A percentile compares a stretch with the other conserved stretches of the same genome.
Evolutionary conservation across 148 eudicot genomes (phyloP).

Genomic region (Vaccinium darrowii): DNA sequence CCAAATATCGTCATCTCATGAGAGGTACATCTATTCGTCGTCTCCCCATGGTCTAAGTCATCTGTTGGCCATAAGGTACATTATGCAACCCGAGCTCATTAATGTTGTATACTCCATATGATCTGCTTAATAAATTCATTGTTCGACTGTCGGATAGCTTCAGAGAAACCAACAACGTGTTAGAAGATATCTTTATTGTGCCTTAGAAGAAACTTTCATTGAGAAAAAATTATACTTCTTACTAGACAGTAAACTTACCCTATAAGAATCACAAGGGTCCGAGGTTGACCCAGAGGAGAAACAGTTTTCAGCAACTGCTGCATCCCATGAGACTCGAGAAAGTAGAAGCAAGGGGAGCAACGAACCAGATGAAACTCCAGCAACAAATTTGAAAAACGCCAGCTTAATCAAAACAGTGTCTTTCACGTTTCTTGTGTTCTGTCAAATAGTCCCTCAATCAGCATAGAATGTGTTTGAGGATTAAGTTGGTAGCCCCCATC

Average conservation of each 20-base stretch:
- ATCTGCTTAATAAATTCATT: conserved; percentile 82
- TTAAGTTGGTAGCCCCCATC: conserved; percentile 50
- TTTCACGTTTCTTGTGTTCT: conserved; percentile 23
- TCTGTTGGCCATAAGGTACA: conserved; percentile 59
- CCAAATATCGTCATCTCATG: conserved; percentile 94
- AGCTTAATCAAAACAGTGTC: not conserved
- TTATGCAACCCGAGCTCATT: conserved; percentile 87
- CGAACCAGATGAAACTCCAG: conserved; percentile 1
- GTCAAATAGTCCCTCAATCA: conserved; percentile 48
- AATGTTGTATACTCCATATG: conserved; percentile 86
- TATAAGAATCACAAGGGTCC: conserved; percentile 64
- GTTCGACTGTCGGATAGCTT: conserved; percentile 72
- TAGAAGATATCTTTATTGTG: conserved; percentile 1
- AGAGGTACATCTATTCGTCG: conserved; percentile 76
- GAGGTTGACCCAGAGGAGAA: conserved; percentile 55
- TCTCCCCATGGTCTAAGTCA: conserved; percentile 51
- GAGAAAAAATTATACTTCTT: not conserved
- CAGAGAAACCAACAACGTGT: conserved; percentile 13
- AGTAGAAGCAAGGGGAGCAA: no score
- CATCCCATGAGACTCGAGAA: no score
- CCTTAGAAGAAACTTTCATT: conserved; percentile 7
- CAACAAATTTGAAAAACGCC: conserved; percentile 1
- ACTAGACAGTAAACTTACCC: conserved; percentile 38
- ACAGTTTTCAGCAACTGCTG: conserved; percentile 74
- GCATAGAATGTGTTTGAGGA: conserved; percentile 49